Evolutionary conservation across 2,329 filamentous ascomycete species (phyloP).

Genomic region (Macrophomina phaseolina): DNA sequence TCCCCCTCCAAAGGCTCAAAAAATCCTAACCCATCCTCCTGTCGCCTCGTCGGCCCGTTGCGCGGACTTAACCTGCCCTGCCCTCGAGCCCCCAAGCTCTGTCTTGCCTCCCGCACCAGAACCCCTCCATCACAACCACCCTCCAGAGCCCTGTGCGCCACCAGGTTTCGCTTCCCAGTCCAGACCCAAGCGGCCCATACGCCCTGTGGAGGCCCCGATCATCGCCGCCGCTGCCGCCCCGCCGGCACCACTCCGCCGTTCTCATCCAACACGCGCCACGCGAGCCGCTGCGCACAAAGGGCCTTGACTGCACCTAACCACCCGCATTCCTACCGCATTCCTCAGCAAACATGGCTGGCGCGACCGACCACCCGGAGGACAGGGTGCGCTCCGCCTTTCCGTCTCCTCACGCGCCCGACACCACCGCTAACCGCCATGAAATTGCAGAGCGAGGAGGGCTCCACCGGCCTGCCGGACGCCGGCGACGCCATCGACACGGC

Average conservation of each 20-base stretch:
- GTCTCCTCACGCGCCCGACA: conserved; percentile 8
- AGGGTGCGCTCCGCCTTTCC: conserved; percentile 28
- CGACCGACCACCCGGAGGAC: conserved; percentile 30
- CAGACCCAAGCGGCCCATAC: background rate
- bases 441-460: conserved; percentile 53
- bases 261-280: conserved; percentile 18
- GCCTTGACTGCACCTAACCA: background rate
- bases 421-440: conserved; percentile 34
- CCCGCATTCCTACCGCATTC: background rate
- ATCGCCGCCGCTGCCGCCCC: conserved; percentile 19
- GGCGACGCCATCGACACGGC: conserved; percentile 76
- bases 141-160: conserved; percentile 1
- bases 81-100: conserved; percentile 3
- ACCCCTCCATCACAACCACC: background rate
- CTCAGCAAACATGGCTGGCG: conserved; percentile 22
- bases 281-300: conserved; percentile 22
- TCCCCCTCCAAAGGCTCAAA: conserved; percentile 25
- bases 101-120: conserved; percentile 1
- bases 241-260: conserved; percentile 21
- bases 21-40: conserved; percentile 24
- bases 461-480: conserved; percentile 64
- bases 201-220: conserved; percentile 15
- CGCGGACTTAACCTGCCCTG: conserved; percentile 20
- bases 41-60: conserved; percentile 27
- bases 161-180: conserved; percentile 10